phyloP scores from a whole-genome alignment of 305 asterid genomes.

The Fraxinus angustifolia region DNA sequence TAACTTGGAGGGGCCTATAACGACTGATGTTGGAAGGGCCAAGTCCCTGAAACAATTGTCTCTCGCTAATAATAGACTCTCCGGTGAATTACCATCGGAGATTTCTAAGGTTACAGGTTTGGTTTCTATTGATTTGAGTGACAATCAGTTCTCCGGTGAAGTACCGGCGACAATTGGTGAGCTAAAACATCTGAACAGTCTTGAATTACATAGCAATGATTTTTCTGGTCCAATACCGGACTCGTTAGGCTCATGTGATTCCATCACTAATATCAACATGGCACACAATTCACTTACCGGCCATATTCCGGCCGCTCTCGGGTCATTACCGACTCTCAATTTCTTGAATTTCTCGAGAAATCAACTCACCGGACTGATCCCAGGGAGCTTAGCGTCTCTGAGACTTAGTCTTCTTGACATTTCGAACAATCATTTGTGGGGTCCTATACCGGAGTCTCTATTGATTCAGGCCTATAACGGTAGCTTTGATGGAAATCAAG shows the following conservation, averaged over 20 bases:
- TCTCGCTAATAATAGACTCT: constrained; percentile 51
- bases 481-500: constrained; percentile 66
- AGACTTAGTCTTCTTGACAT: constrained; percentile 72
- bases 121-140: constrained; percentile 45
- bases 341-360: constrained; percentile 69
- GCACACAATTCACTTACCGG: constrained; percentile 61
- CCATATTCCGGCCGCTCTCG: constrained; percentile 52
- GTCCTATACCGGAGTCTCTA: constrained; percentile 66
- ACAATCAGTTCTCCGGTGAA: constrained; percentile 61
- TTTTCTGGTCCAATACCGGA: constrained; percentile 67
- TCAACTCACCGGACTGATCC: constrained; percentile 69
- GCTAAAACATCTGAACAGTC: constrained; percentile 45
- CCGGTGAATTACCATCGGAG: constrained; percentile 59
- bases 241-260: constrained; percentile 58
- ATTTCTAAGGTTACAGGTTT: constrained; percentile 46
- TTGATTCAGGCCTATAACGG: constrained; percentile 56
- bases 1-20: constrained; percentile 54
- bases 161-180: constrained; percentile 58
- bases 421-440: constrained; percentile 61
- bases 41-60: constrained; percentile 44
- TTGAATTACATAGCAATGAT: constrained; percentile 52
- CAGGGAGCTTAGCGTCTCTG: constrained; percentile 52
- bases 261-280: constrained; percentile 56
- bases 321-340: constrained; percentile 55
- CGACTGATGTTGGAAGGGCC: constrained; percentile 64